Evolutionary conservation across 352 stramenopile genomes (phyloP).

Genomic region (Globisporangium nunn): DNA sequence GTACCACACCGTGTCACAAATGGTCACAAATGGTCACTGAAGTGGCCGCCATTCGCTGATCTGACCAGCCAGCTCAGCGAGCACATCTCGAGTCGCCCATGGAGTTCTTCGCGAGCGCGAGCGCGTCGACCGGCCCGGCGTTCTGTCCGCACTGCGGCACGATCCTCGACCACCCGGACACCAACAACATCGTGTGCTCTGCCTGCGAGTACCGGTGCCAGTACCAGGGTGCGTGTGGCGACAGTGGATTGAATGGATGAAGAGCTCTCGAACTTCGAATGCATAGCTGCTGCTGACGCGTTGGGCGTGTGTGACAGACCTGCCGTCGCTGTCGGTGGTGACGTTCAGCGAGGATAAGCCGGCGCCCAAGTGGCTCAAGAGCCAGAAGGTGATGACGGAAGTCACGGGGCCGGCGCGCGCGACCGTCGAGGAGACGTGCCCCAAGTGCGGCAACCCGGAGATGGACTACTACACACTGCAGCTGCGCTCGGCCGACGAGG

Average conservation of each 20-base stretch:
- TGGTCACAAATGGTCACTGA: too few relatives aligned
- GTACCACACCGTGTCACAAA: too few relatives aligned
- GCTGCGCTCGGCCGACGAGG: conserved; percentile 97
- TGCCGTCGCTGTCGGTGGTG: conserved; percentile 71
- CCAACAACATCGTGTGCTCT: conserved; percentile 84
- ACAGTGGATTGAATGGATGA: background rate
- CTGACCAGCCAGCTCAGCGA: too few relatives aligned
- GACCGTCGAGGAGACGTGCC: conserved; percentile 97
- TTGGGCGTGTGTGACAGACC: conserved; percentile 26
- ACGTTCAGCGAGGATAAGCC: conserved; percentile 75
- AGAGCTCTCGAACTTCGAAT: too few relatives aligned
- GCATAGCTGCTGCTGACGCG: too few relatives aligned
- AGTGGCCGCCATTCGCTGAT: too few relatives aligned
- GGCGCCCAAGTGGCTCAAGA: conserved; percentile 73
- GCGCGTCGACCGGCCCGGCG: conserved; percentile 53
- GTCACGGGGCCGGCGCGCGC: conserved; percentile 84
- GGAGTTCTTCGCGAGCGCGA: conserved; percentile 68
- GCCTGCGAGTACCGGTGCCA: conserved; percentile 79
- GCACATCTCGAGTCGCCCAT: conserved; percentile 13
- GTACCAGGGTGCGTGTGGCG: conserved; percentile 53
- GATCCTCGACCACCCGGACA: conserved; percentile 84
- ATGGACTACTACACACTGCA: conserved; percentile 99
- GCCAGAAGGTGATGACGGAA: conserved; percentile 65
- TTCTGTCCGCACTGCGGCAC: conserved; percentile 87
- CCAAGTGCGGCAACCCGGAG: conserved; percentile 94